Evolutionary conservation across 495 filamentous ascomycete species (phyloP).

Genomic region (Podospora pseudoanserina): DNA sequence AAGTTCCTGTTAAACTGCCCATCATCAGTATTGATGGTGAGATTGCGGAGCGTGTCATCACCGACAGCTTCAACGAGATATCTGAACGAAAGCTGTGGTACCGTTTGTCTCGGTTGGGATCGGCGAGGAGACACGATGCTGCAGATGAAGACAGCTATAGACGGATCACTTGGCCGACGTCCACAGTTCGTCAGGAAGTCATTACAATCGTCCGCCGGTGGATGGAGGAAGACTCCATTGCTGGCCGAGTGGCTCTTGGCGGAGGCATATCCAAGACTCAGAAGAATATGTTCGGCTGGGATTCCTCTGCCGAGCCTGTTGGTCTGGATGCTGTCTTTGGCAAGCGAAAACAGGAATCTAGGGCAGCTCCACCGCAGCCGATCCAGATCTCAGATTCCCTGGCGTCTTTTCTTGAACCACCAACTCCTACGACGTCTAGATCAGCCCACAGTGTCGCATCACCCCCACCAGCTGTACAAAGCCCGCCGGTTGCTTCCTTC

Average conservation of each 20-base stretch:
- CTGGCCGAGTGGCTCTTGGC: conserved; percentile 47
- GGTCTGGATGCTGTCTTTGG: conserved; percentile 46
- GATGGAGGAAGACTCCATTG: conserved; percentile 57
- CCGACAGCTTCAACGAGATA: conserved; percentile 47
- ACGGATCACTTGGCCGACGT: conserved; percentile 52
- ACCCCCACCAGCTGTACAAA: conserved; percentile 19
- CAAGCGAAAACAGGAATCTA: conserved; percentile 26
- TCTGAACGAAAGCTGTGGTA: conserved; percentile 63
- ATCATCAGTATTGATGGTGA: conserved; percentile 14
- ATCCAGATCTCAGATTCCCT: background rate
- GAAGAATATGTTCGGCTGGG: conserved; percentile 53
- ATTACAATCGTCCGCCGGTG: conserved; percentile 55
- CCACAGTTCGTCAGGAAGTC: conserved; percentile 48
- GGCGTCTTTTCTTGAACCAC: background rate
- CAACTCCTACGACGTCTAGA: conserved; percentile 1
- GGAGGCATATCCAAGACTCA: conserved; percentile 39
- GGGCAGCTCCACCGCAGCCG: conserved; percentile 25
- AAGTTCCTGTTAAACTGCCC: background rate
- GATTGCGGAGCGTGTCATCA: conserved; percentile 37
- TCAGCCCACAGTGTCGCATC: conserved; percentile 16
- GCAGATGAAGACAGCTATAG: conserved; percentile 58
- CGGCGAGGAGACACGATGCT: conserved; percentile 51
- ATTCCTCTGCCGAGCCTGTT: conserved; percentile 46
- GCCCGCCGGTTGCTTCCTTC: conserved; percentile 31
- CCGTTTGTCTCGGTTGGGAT: conserved; percentile 54